Base-by-base conservation (phyloP, 805 yeast genomes). In the Candida nemodendra region DNA sequence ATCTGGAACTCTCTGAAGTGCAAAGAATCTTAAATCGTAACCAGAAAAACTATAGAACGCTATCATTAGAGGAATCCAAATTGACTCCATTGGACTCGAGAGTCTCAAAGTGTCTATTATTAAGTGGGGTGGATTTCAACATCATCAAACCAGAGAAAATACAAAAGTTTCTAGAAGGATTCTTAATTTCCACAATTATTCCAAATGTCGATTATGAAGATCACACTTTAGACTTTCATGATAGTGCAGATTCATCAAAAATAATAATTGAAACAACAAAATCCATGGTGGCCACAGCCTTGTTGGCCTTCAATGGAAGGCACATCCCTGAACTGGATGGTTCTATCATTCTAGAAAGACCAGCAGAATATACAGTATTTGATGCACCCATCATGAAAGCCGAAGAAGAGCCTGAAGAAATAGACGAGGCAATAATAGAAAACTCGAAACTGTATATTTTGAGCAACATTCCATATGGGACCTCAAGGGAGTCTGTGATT, bases 221-320 rank as follows among this genome's bases (percentile, higher is more conserved):
- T 22, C 41, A 47, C 18, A 39, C 39, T 11, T 21, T 72, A 45
- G 48, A 59, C 54, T 27, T 70, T 21, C 51, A 42, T 18, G 38
- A 54, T 1, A 34, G 45, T 5, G 27, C 52, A 21, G 68, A 69
- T 32, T 64, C 65, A 30, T 54, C 54, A 27, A 57, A 53, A 5
- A 57, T 78, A 30, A 61, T 79, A 2, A 51, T 84, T 8, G 79
- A 76, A 44, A 71, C 84, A 36, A 62, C 70, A 9, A 71, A 69
- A 25, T 61, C 73, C 30, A 60, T 64, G 15, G 65, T 74, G 33
- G 82, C 91, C 0, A 82, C 91, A 0, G 56, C 76, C 0, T 65
- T 75, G 0, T 58, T 68, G 16, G 66, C 78, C 2, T 56, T 81
- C 18, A 61, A 66, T 37, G 65, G 66, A 1, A 60, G 57, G 9